Evolutionary conservation across 768 basidiomycete species (phyloP).

Genomic region (Calocybe gangraenosa): DNA sequence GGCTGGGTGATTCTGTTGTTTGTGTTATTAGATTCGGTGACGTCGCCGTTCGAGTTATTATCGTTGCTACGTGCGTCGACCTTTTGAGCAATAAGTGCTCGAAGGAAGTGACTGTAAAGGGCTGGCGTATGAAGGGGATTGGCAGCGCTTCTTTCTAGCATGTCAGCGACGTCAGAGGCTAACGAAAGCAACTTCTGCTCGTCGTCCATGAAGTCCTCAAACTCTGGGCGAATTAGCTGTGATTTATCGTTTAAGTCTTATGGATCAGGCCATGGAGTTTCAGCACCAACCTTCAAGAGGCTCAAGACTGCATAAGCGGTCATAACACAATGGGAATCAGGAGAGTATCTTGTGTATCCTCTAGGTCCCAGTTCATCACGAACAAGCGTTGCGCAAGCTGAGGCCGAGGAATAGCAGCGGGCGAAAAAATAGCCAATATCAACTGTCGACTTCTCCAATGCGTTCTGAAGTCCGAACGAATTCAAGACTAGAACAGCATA

Average conservation of each 20-base stretch:
- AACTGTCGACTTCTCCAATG: conserved; percentile 71
- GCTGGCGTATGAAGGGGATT: conserved; percentile 86
- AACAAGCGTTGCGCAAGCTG: conserved; percentile 64
- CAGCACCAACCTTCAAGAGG: conserved; percentile 72
- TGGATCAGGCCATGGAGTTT: background rate
- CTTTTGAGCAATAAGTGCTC: conserved; percentile 65
- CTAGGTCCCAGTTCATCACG: conserved; percentile 75
- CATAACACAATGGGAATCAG: conserved; percentile 90
- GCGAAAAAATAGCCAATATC: conserved; percentile 85
- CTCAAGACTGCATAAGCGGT: conserved; percentile 91
- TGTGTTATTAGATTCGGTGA: background rate
- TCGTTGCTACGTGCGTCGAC: conserved; percentile 20
- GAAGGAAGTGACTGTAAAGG: conserved; percentile 81
- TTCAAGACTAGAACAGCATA: conserved; percentile 88
- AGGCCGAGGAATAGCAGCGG: conserved; percentile 70
- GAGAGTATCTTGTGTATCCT: conserved; percentile 77
- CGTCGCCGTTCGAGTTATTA: background rate
- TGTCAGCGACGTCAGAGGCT: conserved; percentile 77
- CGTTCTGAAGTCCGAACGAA: conserved; percentile 95
- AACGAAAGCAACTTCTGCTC: conserved; percentile 67
- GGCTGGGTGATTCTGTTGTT: background rate
- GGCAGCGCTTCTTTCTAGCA: conserved; percentile 72
- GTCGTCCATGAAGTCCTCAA: conserved; percentile 69
- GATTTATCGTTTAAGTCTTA: conserved; percentile 5
- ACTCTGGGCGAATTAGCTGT: conserved; percentile 81